Percentiles rank a stretch among this genome's conserved stretches.
These are phyloP conservation scores for Coemansia guatemalensis DNA, from an alignment of 192 early-diverging fungal species.

Conservation along the genomic window DNA sequence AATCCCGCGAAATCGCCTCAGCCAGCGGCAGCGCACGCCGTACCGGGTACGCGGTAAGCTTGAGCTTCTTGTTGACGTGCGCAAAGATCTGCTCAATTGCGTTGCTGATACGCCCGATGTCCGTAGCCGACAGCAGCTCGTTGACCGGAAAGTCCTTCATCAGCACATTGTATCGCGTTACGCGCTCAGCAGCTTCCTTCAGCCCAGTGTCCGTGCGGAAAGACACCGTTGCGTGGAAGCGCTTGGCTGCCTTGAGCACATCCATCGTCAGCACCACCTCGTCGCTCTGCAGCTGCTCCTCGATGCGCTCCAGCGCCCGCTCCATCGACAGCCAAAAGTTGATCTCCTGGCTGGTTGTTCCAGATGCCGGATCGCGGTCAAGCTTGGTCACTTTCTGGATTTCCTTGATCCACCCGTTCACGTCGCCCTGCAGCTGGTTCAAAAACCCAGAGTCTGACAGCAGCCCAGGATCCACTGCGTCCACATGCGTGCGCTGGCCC, in stretches of 20 bases:
- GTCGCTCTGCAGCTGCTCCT: slow-evolving; percentile 92
- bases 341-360: slow-evolving; percentile 96
- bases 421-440: slow-evolving; percentile 92
- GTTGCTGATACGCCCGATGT: slow-evolving; percentile 78
- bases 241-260: slow-evolving; percentile 93
- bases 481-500: slow-evolving; percentile 66
- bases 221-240: slow-evolving; percentile 96
- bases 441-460: slow-evolving; percentile 83
- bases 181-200: slow-evolving; percentile 91
- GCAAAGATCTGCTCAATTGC: slow-evolving; percentile 83
- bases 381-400: slow-evolving; percentile 99
- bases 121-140: slow-evolving; percentile 93
- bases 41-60: slow-evolving; percentile 89
- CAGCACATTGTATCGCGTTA: slow-evolving; percentile 92
- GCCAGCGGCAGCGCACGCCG: slow-evolving; percentile 89
- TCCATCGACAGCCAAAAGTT: slow-evolving; percentile 99
- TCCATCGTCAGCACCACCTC: slow-evolving; percentile 89
- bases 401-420: slow-evolving; percentile 99
- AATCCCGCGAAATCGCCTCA: slow-evolving; percentile 92
- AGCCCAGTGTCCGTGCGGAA: slow-evolving; percentile 98
- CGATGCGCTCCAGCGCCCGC: slow-evolving; percentile 85
- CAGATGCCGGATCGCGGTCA: slow-evolving; percentile 85
- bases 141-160: slow-evolving; percentile 99
- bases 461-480: slow-evolving; percentile 67
- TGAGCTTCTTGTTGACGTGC: slow-evolving; percentile 97